These are phyloP conservation scores for Rhodotorula taiwanensis DNA, from an alignment of 768 basidiomycete genomes.

Conservation along the genomic window DNA sequence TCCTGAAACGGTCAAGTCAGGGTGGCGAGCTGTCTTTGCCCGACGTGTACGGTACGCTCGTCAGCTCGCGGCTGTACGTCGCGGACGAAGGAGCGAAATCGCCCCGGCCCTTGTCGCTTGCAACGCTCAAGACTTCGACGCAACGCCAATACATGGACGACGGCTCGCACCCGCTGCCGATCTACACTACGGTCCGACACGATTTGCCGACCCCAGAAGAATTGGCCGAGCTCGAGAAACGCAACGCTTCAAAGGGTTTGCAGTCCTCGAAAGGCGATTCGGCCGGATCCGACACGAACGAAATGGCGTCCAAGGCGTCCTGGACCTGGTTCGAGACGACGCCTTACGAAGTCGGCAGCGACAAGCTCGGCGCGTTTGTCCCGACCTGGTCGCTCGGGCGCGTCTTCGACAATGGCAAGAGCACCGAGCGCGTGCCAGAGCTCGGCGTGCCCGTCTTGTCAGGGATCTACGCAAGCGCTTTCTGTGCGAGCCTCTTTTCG, in stretches of 20 bases:
- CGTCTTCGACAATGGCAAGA: constrained; percentile 40
- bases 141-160: constrained; percentile 37
- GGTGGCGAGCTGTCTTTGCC: constrained; percentile 39
- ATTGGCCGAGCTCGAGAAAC: constrained; percentile 1
- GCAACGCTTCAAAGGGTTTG: constrained; percentile 3
- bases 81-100: constrained; percentile 28
- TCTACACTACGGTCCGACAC: constrained; percentile 43
- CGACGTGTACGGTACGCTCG: constrained; percentile 40
- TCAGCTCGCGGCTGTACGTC: constrained; percentile 42
- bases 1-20: constrained; percentile 40
- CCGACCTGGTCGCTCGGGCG: constrained; percentile 44
- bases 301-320: constrained; percentile 11
- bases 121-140: constrained; percentile 39
- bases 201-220: constrained; percentile 25
- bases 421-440: constrained; percentile 40
- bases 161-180: constrained; percentile 41
- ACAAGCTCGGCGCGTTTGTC: constrained; percentile 41
- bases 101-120: constrained; percentile 30
- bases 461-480: constrained; percentile 44
- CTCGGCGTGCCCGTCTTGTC: constrained; percentile 42
- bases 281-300: too few relatives aligned
- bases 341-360: constrained; percentile 39
- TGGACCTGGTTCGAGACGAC: constrained; percentile 45
- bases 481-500: constrained; percentile 40
- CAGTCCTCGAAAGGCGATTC: neutral